phyloP scores from a whole-genome alignment of 148 eudicot genomes.

The Chenopodium suecicum region DNA sequence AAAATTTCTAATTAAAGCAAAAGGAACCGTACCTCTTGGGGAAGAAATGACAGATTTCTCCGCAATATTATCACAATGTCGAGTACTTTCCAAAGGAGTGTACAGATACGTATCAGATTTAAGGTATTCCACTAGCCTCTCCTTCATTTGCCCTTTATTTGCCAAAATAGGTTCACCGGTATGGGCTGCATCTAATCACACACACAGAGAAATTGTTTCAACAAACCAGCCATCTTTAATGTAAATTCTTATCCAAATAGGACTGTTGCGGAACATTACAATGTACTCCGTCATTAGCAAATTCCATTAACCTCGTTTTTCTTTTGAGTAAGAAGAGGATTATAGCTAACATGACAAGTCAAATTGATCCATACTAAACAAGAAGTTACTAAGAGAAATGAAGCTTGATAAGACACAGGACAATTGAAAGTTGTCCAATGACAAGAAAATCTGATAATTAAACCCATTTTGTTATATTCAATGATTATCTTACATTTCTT shows the following conservation, averaged over 20 bases:
- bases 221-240: background rate
- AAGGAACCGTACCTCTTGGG: constrained; percentile 13
- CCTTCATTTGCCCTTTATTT: background rate
- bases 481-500: too few relatives aligned
- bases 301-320: background rate
- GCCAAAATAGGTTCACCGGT: constrained; percentile 1
- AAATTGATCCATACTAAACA: background rate
- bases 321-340: background rate
- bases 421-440: background rate
- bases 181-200: background rate
- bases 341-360: background rate
- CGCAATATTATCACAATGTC: background rate
- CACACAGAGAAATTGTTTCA: background rate
- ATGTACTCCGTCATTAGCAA: background rate
- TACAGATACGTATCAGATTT: constrained; percentile 31
- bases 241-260: too few relatives aligned
- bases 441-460: background rate
- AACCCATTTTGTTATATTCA: background rate
- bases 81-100: constrained; percentile 21
- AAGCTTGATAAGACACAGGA: background rate
- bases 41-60: constrained; percentile 19
- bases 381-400: background rate
- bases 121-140: constrained; percentile 20
- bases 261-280: background rate
- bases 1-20: background rate